A percentile compares a stretch with the other conserved stretches of the same genome.
Conservation (phyloP, 345 rosid species). For the Sisymbrium altissimum region DNA sequence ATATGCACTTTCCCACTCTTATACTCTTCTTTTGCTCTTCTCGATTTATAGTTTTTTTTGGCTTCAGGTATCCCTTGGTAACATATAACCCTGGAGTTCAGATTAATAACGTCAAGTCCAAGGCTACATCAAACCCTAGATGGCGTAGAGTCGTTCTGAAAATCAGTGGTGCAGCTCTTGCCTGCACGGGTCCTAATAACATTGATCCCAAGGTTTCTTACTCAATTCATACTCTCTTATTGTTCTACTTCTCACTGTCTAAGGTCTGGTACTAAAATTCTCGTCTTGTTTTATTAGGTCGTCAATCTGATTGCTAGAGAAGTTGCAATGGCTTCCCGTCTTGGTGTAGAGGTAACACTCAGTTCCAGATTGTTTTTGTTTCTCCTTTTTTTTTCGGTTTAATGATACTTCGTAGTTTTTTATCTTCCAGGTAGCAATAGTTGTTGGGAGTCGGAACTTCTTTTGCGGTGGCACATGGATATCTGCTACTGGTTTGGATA, state of each 20-base stretch:
- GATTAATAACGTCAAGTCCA: slow-evolving; percentile 45
- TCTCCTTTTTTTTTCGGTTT: background rate
- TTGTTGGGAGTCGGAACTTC: slow-evolving; percentile 86
- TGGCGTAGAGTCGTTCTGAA: slow-evolving; percentile 91
- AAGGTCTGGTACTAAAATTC: background rate
- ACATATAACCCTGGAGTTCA: slow-evolving; percentile 48
- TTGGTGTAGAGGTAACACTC: slow-evolving; percentile 70
- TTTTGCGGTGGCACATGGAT: slow-evolving; percentile 84
- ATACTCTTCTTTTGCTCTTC: background rate
- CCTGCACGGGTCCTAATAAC: slow-evolving; percentile 63
- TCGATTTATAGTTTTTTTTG: background rate
- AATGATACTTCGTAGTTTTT: background rate
- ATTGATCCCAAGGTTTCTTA: slow-evolving; percentile 75
- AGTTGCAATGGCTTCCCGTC: slow-evolving; percentile 65
- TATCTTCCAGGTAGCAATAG: slow-evolving; percentile 68
- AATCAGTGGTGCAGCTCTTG: slow-evolving; percentile 84
- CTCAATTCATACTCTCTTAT: background rate
- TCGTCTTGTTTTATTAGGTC: slow-evolving; percentile 45
- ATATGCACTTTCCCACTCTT: background rate
- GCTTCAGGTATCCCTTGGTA: slow-evolving; percentile 43
- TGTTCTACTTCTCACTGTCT: slow-evolving; percentile 6
- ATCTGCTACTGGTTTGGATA: slow-evolving; percentile 71
- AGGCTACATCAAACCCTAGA: slow-evolving; percentile 51
- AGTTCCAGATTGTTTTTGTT: background rate
- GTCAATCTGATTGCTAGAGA: slow-evolving; percentile 74